phyloP scores from a whole-genome alignment of 1,139 yeast species.

The Magnusiomyces suaveolens region DNA sequence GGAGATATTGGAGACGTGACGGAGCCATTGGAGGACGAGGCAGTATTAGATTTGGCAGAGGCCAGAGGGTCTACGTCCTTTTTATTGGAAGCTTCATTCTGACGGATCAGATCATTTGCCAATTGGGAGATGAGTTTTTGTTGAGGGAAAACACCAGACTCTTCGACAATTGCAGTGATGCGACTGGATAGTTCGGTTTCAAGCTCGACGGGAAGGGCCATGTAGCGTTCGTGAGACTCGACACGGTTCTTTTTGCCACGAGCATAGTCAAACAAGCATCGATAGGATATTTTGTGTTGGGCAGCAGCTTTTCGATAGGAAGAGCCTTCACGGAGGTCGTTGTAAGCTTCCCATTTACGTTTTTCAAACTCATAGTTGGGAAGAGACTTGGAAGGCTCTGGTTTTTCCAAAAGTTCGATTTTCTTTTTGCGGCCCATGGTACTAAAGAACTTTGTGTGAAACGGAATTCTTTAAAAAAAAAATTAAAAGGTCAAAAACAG shows the following conservation, averaged over 20 bases:
- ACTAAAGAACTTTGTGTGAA: neutral
- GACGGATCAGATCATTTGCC: slow-evolving; percentile 7
- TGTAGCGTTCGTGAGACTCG: slow-evolving; percentile 9
- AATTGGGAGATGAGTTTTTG: slow-evolving; percentile 6
- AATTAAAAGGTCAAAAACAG: neutral
- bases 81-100: neutral
- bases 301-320: slow-evolving; percentile 11
- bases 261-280: slow-evolving; percentile 11
- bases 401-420: slow-evolving; percentile 4
- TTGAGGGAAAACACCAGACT: slow-evolving; percentile 5
- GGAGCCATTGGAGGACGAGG: neutral
- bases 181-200: slow-evolving; percentile 4
- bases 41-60: neutral
- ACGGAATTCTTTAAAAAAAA: neutral
- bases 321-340: slow-evolving; percentile 6
- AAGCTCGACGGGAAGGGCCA: slow-evolving; percentile 8
- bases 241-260: slow-evolving; percentile 7
- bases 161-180: neutral
- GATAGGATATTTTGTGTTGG: slow-evolving; percentile 9
- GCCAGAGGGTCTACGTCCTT: neutral
- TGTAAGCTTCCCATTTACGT: slow-evolving; percentile 12
- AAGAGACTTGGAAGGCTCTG: slow-evolving; percentile 3
- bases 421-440: slow-evolving; percentile 9
- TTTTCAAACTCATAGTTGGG: slow-evolving; percentile 9
- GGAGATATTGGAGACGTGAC: neutral